These are phyloP conservation scores for Lecanicillium sp. DNA, from an alignment of 2,329 filamentous ascomycete species.

Conservation along the genomic window DNA sequence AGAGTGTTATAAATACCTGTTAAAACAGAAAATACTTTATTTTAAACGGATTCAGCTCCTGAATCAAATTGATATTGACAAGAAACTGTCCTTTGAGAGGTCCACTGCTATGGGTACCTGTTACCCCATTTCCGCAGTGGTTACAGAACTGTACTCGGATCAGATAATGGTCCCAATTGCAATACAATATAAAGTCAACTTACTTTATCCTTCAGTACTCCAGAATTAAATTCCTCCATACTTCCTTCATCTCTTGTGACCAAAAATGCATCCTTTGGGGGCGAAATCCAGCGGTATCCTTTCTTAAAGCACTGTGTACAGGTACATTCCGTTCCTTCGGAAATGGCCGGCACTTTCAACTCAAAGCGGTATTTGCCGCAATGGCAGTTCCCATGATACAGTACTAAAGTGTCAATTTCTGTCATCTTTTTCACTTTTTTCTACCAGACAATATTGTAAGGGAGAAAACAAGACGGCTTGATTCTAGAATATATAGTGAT, in stretches of 20 bases:
- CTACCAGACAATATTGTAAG: too few species aligned
- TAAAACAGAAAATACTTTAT: constrained; percentile 12
- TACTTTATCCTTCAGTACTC: too few species aligned
- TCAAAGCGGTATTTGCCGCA: constrained; percentile 21
- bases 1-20: background rate
- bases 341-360: constrained; percentile 9
- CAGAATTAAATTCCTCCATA: constrained; percentile 3
- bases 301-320: constrained; percentile 21
- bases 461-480: too few species aligned
- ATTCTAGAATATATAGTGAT: too few species aligned
- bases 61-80: constrained; percentile 17
- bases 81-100: constrained; percentile 12
- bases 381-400: constrained; percentile 19
- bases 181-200: background rate
- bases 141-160: constrained; percentile 17
- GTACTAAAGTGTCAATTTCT: too few species aligned
- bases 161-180: background rate
- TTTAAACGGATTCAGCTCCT: constrained; percentile 16
- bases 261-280: constrained; percentile 4
- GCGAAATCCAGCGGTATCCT: constrained; percentile 19
- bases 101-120: constrained; percentile 16
- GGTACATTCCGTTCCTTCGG: constrained; percentile 11
- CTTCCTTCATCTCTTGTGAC: constrained; percentile 10
- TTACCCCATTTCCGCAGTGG: constrained; percentile 18
- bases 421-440: too few species aligned